These are phyloP conservation scores for Arthrobotrys pseudoclavata DNA, from an alignment of 2,329 filamentous ascomycete species.

Conservation along the genomic window DNA sequence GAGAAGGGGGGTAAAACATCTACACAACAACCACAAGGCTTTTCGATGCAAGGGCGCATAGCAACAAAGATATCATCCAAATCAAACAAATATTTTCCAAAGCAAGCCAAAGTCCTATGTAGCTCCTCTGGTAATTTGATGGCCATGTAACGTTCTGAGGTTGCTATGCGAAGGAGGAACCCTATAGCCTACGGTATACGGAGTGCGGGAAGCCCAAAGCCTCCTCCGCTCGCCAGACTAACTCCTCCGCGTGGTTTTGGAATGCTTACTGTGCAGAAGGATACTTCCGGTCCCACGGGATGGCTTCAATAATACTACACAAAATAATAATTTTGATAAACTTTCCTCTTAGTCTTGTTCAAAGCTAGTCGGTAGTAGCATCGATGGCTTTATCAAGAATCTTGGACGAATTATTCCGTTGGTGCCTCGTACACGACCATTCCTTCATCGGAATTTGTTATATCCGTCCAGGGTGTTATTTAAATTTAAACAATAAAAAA, in stretches of 20 bases:
- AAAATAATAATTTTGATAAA: neutral
- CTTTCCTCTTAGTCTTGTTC: neutral
- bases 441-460: neutral
- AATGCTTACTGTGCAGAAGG: neutral
- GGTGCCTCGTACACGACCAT: neutral
- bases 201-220: neutral
- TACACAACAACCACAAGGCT: slow-evolving; percentile 2
- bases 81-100: slow-evolving; percentile 4
- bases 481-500: neutral
- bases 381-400: neutral
- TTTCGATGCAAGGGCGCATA: slow-evolving; percentile 1
- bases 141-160: too few species aligned
- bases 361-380: neutral
- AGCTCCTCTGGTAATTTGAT: neutral
- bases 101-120: neutral
- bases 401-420: neutral
- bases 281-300: too few species aligned
- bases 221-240: neutral
- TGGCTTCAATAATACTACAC: too few species aligned
- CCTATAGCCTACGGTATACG: neutral
- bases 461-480: neutral
- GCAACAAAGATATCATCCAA: neutral
- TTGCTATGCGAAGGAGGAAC: too few species aligned
- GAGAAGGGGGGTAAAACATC: slow-evolving; percentile 28
- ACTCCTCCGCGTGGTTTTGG: neutral